Conservation (phyloP, 1,139 yeast species). For the Scheffersomyces parashehatae region DNA sequence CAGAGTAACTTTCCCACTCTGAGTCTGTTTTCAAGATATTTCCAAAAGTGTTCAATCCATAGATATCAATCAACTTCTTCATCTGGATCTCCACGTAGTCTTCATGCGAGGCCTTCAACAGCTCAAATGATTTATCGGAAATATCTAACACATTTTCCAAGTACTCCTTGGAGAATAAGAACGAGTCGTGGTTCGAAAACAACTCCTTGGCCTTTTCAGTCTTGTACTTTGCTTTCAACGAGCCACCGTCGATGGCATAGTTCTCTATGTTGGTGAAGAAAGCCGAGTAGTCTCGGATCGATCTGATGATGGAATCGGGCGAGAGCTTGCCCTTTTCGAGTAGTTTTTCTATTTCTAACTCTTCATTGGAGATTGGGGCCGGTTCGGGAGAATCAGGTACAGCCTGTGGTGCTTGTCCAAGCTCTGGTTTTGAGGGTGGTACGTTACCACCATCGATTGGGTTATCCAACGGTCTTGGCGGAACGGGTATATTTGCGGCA, state of each 20-base stretch:
- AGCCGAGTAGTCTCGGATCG: slow-evolving; percentile 28
- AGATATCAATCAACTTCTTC: slow-evolving; percentile 28
- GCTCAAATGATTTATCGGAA: slow-evolving; percentile 29
- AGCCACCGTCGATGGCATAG: slow-evolving; percentile 27
- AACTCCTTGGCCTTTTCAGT: slow-evolving; percentile 32
- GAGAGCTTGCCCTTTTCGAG: neutral
- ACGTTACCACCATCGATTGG: too few relatives aligned
- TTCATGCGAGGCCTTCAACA: slow-evolving; percentile 34
- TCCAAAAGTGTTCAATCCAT: slow-evolving; percentile 40
- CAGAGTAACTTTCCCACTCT: slow-evolving; percentile 39
- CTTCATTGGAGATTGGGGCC: neutral
- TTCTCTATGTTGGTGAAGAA: slow-evolving; percentile 35
- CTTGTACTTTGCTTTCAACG: slow-evolving; percentile 37
- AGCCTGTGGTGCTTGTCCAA: neutral
- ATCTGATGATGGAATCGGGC: neutral
- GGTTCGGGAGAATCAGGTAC: neutral
- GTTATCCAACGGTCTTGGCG: too few relatives aligned
- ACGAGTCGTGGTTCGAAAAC: slow-evolving; percentile 23
- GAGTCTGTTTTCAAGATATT: slow-evolving; percentile 32
- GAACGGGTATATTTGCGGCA: neutral
- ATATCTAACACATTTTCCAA: slow-evolving; percentile 42
- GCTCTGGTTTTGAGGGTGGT: too few relatives aligned
- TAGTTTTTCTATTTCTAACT: neutral
- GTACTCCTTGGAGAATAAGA: slow-evolving; percentile 38
- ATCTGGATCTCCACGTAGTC: slow-evolving; percentile 33